phyloP scores from a whole-genome alignment of 2,329 filamentous ascomycete species.

The Chalaropsis ovoidea region DNA sequence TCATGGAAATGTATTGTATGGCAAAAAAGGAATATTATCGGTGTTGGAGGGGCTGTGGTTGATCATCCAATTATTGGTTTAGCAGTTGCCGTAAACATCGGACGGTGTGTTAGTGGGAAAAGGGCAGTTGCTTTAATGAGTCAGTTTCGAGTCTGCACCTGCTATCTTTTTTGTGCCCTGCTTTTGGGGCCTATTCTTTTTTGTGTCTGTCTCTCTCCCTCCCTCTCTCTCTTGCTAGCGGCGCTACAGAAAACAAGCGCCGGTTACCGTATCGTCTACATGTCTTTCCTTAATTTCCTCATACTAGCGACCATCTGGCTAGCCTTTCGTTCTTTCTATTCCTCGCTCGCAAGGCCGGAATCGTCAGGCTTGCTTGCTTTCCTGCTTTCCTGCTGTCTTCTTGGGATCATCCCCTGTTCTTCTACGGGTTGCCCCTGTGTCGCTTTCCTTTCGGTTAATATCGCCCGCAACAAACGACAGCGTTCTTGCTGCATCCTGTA shows the following conservation, averaged over 20 bases:
- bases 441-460: conserved; percentile 10
- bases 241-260: background rate
- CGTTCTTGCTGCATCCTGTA: conserved; percentile 1
- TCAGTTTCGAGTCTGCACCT: background rate
- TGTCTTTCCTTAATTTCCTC: conserved; percentile 4
- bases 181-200: too few species aligned
- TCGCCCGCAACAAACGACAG: conserved; percentile 12
- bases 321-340: background rate
- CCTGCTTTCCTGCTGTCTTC: background rate
- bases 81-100: conserved; percentile 9
- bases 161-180: background rate
- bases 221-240: background rate
- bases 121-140: conserved; percentile 3
- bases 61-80: background rate
- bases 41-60: background rate
- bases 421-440: background rate
- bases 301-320: background rate
- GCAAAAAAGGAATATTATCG: background rate
- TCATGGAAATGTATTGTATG: background rate
- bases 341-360: background rate
- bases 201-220: too few species aligned
- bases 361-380: background rate
- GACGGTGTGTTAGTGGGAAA: background rate
- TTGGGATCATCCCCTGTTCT: background rate
- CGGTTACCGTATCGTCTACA: background rate